Evolutionary conservation across 2,329 filamentous ascomycete genomes (phyloP), one percentile per base, ranked within the genome.

Genomic region (Ceratocystis huliohia): DNA sequence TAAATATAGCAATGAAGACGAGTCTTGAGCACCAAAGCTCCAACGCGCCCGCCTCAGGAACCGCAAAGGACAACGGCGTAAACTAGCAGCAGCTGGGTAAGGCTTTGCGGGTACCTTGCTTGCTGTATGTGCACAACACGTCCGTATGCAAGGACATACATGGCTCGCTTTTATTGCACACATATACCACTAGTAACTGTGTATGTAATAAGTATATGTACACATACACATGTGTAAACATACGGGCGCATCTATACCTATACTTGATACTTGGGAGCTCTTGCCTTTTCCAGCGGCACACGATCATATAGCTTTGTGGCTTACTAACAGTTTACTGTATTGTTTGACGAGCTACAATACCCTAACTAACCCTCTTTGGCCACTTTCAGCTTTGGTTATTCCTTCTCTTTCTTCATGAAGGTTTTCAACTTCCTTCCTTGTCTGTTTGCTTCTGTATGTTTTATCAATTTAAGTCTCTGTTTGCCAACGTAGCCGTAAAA

Each of bases 21-120:
- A 62, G 63, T 44, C 13, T 41, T 15, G 37, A 59, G n/a, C 28
- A 65, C 44, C 53, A 61, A 15, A 56, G n/a, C 53, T 65, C 46
- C 5, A 48, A 25, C 22, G 22, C 48, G n/a, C n/a, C n/a, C 22
- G 28, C 41, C 61, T 20, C 57, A 65, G 63, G 46, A 67, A 67
- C 66, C 44, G 17, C 46, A 63, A 48, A 50, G 45, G 10, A 37
- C 56, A n/a, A 37, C 56, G 28, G 45, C 41, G 44, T 25, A 8
- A 8, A 20, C 13, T 41, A 41, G 37, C 37, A 41, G 37, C 10
- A 53, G 48, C 22, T 53, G 22, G 22, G 25, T n/a, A 37, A 59
- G 56, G 30, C 28, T 25, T 33, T 59, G 56, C 56, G 56, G 56
- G 56, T 59, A 59, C 56, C 56, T 59, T 59, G 56, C 56, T 53